Percentiles rank a stretch among this genome's conserved stretches.
Evolutionary conservation across 345 rosid species (phyloP).

Genomic region (Pelargonium nanum): DNA sequence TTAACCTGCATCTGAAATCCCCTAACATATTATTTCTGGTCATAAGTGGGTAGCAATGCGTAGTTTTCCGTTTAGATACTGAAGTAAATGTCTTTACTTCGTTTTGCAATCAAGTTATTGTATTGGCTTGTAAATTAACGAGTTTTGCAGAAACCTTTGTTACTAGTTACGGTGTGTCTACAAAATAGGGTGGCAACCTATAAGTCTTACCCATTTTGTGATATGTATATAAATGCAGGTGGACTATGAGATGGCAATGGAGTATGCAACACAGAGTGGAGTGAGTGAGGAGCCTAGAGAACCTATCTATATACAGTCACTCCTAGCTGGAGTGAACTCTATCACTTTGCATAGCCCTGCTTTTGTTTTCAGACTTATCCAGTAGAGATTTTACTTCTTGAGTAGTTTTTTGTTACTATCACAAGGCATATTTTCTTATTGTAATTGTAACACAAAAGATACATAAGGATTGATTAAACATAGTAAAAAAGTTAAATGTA

Average conservation of each 20-base stretch:
- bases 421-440: constrained; percentile 1
- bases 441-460: neutral
- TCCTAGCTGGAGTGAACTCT: constrained; percentile 31
- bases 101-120: no score
- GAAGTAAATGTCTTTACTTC: no score
- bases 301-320: constrained; percentile 39
- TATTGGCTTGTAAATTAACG: no score
- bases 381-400: constrained; percentile 15
- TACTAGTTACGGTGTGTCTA: neutral
- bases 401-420: neutral
- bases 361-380: constrained; percentile 54
- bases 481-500: no score
- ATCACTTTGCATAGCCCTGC: constrained; percentile 43
- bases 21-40: no score
- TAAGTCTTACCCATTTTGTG: neutral
- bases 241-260: constrained; percentile 94
- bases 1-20: no score
- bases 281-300: constrained; percentile 85
- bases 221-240: constrained; percentile 45
- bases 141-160: neutral
- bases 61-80: no score
- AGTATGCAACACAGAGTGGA: constrained; percentile 88
- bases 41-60: no score
- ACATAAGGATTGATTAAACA: no score
- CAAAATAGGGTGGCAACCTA: no score